These are phyloP conservation scores for Setaria italica DNA, from an alignment of 202 grass and related monocot species.

Conservation along the genomic window DNA sequence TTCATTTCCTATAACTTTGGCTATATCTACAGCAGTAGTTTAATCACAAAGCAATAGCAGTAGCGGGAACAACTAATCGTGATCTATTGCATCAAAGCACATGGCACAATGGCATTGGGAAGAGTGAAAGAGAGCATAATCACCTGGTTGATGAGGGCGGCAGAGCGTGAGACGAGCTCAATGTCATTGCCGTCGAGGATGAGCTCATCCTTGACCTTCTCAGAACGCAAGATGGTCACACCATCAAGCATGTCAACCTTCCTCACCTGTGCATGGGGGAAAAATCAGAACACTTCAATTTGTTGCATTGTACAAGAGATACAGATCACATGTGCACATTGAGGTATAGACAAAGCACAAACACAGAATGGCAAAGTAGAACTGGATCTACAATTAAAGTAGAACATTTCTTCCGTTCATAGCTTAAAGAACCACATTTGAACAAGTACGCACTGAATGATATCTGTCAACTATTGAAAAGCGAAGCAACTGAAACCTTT, in stretches of 20 bases:
- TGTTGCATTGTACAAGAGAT: no score
- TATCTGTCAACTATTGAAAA: no score
- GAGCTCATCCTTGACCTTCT: slow-evolving; percentile 97
- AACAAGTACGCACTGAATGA: no score
- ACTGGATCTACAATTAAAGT: no score
- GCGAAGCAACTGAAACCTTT: no score
- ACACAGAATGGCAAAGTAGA: no score
- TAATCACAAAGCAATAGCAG: background rate
- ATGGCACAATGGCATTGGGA: background rate
- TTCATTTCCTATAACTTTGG: background rate
- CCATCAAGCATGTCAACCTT: slow-evolving; percentile 95
- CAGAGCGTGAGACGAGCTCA: slow-evolving; percentile 90
- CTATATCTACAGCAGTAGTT: background rate
- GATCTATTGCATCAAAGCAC: background rate
- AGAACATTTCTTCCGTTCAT: no score
- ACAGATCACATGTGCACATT: no score
- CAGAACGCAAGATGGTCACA: slow-evolving; percentile 78
- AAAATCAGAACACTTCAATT: no score
- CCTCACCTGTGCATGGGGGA: slow-evolving; percentile 1
- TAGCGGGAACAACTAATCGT: no score
- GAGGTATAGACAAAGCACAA: no score
- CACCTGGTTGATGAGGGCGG: slow-evolving; percentile 95
- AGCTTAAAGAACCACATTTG: no score
- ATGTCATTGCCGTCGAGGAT: slow-evolving; percentile 88
- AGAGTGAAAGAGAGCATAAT: background rate